phyloP scores from a whole-genome alignment of 83 land plant genomes.

The Thuja plicata region DNA sequence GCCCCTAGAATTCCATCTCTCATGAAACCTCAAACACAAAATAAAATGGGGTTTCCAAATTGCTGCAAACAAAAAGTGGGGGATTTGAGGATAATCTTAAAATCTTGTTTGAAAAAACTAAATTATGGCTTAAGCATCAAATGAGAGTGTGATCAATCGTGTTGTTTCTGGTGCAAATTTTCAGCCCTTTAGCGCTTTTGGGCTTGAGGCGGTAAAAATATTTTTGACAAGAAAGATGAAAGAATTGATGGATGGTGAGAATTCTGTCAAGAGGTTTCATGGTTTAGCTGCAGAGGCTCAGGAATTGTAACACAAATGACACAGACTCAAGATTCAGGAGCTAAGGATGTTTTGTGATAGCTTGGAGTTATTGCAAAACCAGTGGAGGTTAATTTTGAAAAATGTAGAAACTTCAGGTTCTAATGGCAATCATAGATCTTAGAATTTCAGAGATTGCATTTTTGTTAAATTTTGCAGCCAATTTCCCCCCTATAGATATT shows the following conservation, averaged over 20 bases:
- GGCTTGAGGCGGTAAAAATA: no score
- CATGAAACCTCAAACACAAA: no score
- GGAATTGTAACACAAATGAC: slow-evolving; percentile 7
- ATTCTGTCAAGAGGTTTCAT: not conserved
- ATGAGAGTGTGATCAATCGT: not conserved
- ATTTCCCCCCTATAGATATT: not conserved
- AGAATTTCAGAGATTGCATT: not conserved
- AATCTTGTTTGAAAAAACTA: no score
- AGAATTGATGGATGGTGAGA: not conserved
- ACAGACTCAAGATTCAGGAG: not conserved
- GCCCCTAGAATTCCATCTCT: no score
- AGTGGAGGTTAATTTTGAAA: not conserved
- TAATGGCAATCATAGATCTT: not conserved
- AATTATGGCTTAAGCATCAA: no score
- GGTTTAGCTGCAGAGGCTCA: not conserved
- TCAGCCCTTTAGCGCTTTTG: not conserved
- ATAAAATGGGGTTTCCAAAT: no score
- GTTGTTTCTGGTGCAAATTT: not conserved
- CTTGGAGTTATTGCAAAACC: not conserved
- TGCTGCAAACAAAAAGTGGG: no score
- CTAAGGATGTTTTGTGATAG: not conserved
- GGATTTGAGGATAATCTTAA: no score
- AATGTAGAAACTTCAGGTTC: not conserved
- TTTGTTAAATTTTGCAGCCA: not conserved
- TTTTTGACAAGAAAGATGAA: not conserved